Base-by-base conservation (phyloP, 116 monocot genomes). In the Dioscorea cayenensis region DNA sequence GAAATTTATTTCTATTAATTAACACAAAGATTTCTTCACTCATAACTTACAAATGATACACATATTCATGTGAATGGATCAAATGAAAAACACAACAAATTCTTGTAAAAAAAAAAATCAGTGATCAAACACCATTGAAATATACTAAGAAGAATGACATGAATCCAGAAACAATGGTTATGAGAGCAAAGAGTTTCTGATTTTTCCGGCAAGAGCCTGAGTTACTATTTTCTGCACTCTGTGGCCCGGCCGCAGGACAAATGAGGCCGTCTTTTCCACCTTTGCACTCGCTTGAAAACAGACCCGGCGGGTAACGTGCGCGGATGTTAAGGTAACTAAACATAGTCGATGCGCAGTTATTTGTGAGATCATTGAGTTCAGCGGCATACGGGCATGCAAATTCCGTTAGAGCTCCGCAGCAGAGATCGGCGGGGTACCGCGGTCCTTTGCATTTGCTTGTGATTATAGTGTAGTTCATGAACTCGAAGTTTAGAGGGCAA, bases 391-490 rank as follows among this genome's bases (percentile, higher is more conserved):
- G 84, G 52, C 84, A 84, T 22, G 66, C 55, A 55, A 84, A 77
- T 22, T 84, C 43, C 77, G 71, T 70, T 37, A 84, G 70, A 43
- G 80, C 73, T 18, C 8, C 7, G 16, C 84, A 84, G 52, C 84
- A 84, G 5, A 49, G 69, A 14, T 63, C 25, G 4, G 73, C 23
- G 21, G 62, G 73, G 36, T 76, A 84, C 25, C 35, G 4, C 12
- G 84, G 84, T 23, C 77, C 80, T 28, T 84, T 80, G 84, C 84
- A 84, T 29, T 77, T 52, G 80, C 73, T 80, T 49, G 48, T 80
- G 74, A 84, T 71, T 61, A 80, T 80, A 13, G 80, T 77, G 72
- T 84, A 84, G 63, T 84, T 79, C 73, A 60, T 27, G 36, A 75
- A 77, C 66, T 84, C 84, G 32, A 84, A 84, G 72, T 77, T 49